Conservation (phyloP, 768 basidiomycete genomes). For the Boletus sp. region DNA sequence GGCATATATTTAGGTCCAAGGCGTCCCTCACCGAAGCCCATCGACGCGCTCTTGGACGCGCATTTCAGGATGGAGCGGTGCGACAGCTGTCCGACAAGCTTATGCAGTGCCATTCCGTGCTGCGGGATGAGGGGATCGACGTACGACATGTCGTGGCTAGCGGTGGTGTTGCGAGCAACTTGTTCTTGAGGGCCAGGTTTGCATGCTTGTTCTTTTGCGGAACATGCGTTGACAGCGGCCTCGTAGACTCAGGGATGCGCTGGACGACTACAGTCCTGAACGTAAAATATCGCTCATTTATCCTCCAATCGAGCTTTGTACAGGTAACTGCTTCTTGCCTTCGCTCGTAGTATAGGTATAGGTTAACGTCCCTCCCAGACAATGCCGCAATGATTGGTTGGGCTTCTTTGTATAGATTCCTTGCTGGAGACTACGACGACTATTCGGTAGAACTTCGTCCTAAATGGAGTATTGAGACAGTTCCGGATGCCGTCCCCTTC, state of each 20-base stretch:
- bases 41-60: conserved; percentile 53
- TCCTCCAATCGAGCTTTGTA: conserved; percentile 80
- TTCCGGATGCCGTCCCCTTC: background rate
- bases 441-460: conserved; percentile 60
- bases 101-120: conserved; percentile 23
- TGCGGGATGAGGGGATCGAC: conserved; percentile 48
- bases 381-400: conserved; percentile 98
- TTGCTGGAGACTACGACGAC: conserved; percentile 55
- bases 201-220: conserved; percentile 9
- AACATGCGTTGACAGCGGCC: background rate
- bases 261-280: conserved; percentile 29
- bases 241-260: conserved; percentile 33
- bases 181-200: conserved; percentile 63
- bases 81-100: conserved; percentile 78
- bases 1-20: conserved; percentile 44
- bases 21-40: conserved; percentile 28
- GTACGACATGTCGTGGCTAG: conserved; percentile 73
- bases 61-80: conserved; percentile 72
- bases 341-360: background rate
- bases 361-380: conserved; percentile 45
- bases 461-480: conserved; percentile 74
- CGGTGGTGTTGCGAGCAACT: conserved; percentile 93
- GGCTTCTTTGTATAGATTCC: conserved; percentile 84
- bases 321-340: conserved; percentile 47
- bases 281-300: conserved; percentile 44